These are phyloP conservation scores for Perilla frutescens DNA, from an alignment of 257 asterid genomes.

Conservation along the genomic window DNA sequence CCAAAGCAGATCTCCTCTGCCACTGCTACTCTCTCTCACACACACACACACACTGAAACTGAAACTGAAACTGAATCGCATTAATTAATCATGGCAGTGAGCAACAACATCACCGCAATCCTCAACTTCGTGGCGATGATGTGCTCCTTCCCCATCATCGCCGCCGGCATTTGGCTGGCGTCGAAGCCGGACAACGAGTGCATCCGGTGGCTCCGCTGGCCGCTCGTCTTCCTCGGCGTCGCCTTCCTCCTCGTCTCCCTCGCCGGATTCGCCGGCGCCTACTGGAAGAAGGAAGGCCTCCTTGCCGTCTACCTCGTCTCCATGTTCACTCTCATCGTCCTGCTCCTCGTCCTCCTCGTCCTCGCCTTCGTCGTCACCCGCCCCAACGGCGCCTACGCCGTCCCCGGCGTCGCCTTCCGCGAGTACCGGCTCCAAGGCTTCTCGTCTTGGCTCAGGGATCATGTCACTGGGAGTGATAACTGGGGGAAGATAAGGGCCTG, in stretches of 20 bases:
- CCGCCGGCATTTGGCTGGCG: slow-evolving; percentile 91
- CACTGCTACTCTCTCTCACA: background rate
- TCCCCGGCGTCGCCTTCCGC: slow-evolving; percentile 54
- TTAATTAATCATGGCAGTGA: slow-evolving; percentile 58
- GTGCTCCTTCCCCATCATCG: slow-evolving; percentile 89
- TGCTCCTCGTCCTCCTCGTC: slow-evolving; percentile 64
- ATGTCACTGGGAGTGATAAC: slow-evolving; percentile 50
- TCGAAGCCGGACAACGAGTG: slow-evolving; percentile 91
- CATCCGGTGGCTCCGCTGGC: slow-evolving; percentile 98
- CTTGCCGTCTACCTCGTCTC: slow-evolving; percentile 74
- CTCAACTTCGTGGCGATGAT: slow-evolving; percentile 85
- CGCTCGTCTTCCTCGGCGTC: slow-evolving; percentile 72
- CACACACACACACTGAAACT: background rate
- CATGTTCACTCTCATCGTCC: slow-evolving; percentile 84
- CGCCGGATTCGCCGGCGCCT: slow-evolving; percentile 84
- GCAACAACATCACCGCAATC: slow-evolving; percentile 88
- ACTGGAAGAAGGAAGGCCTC: slow-evolving; percentile 81
- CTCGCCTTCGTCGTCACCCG: slow-evolving; percentile 88
- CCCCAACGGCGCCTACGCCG: slow-evolving; percentile 66
- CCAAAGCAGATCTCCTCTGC: slow-evolving; percentile 3
- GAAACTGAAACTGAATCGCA: background rate
- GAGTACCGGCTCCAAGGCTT: slow-evolving; percentile 79
- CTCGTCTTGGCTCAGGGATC: slow-evolving; percentile 80
- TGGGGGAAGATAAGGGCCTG: slow-evolving; percentile 90
- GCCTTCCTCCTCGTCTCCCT: slow-evolving; percentile 68